Evolutionary conservation across 441 rosid genomes (phyloP).

Genomic region (Viola pubescens): DNA sequence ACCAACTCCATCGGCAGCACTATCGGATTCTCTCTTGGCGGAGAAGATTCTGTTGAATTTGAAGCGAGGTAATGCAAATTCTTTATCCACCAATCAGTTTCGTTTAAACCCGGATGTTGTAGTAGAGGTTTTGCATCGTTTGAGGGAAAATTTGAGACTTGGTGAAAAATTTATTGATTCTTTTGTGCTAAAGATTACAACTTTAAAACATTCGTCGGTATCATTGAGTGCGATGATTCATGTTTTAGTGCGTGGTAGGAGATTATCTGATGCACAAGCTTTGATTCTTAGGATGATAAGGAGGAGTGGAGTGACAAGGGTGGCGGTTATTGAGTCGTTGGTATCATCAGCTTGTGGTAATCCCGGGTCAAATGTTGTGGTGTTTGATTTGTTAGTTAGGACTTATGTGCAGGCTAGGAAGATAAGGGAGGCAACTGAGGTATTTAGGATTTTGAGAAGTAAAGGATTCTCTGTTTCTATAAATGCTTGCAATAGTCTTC

Average conservation of each 20-base stretch:
- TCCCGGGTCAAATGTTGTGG: constrained; percentile 31
- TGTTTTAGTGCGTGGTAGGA: constrained; percentile 45
- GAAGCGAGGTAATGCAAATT: constrained; percentile 39
- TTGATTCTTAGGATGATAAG: constrained; percentile 73
- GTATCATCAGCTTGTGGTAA: constrained; percentile 27
- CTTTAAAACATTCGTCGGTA: constrained; percentile 46
- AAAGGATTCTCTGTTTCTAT: constrained; percentile 47
- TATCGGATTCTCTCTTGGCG: constrained; percentile 38
- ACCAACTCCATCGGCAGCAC: constrained; percentile 21
- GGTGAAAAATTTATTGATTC: constrained; percentile 41
- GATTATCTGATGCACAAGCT: constrained; percentile 67
- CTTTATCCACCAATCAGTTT: constrained; percentile 26
- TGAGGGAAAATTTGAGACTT: constrained; percentile 40
- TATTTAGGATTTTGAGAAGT: constrained; percentile 37
- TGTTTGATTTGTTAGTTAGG: constrained; percentile 67
- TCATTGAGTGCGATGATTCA: constrained; percentile 68
- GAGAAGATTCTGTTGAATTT: constrained; percentile 50
- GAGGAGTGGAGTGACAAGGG: constrained; percentile 58
- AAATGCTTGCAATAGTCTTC: constrained; percentile 71
- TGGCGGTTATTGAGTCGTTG: constrained; percentile 48
- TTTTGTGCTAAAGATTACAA: constrained; percentile 23
- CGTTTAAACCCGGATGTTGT: constrained; percentile 38
- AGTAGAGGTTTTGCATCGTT: constrained; percentile 50
- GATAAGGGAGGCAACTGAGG: constrained; percentile 63
- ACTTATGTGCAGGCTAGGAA: constrained; percentile 74